Base-by-base conservation (phyloP, 805 yeast genomes). In the Nakazawaea wickerhamii region DNA sequence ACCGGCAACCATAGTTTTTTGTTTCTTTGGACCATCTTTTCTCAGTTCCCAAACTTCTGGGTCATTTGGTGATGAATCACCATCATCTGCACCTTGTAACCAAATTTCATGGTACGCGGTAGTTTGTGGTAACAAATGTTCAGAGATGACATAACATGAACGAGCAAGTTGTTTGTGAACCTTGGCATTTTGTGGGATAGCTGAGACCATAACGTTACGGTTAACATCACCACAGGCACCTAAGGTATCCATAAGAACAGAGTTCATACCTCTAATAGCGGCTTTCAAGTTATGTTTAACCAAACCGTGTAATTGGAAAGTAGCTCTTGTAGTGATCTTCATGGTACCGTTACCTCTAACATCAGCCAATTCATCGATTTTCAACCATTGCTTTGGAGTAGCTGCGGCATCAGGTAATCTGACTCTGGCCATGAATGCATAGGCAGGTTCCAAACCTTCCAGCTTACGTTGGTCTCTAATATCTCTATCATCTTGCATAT, bases 151-250 rank as follows among this genome's bases (percentile, higher is more conserved):
- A 28, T 76, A 59, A 25, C 91, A 87, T 37, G 75, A 64, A 10
- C 71, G 68, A 32, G 81, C 73, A 50, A 91, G 74, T 65, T 90
- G 90, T 25, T 67, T 64, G 60, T 91, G 97, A 41, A 91, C 74
- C 57, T 80, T 79, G 40, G 89, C 85, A 58, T 88, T 88, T 23
- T 75, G 75, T 14, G 97, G 97, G 25, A 87, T 70, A n/a, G 96
- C 95, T 46, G 91, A 77, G 42, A 85, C 75, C 81, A 90, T 91
- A 34, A 91, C 96, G 59, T 91, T 91, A 76, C 98, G 84, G 68
- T 87, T 86, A 34, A 91, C 98, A 69, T 91, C 98, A 71, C 98
- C 98, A 73, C 97, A 91, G 1, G 98, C 98, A 47, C 95, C 98
- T 46, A 91, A 75, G 7, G 97, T 90, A 60, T 93, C 98, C 83